Percentiles rank a stretch among this genome's conserved stretches.
Conservation (phyloP, 169 alveolate genomes). For the Plasmodium vinckei region DNA sequence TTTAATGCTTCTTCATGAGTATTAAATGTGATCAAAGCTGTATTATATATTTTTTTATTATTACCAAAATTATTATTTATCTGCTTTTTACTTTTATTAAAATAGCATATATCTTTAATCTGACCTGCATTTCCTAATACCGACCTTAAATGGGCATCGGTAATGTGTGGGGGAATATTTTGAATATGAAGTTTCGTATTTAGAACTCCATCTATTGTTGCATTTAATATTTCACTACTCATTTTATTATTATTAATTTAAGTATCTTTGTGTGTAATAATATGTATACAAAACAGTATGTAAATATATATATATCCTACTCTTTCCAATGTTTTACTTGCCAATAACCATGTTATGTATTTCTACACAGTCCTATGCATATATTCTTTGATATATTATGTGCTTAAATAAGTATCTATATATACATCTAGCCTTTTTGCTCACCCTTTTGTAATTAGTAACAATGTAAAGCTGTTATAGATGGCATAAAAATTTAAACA, state of each 20-base stretch:
- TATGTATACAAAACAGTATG: too few relatives aligned
- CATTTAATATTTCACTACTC: slow-evolving; percentile 48
- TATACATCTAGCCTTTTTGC: too few relatives aligned
- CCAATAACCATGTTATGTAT: too few relatives aligned
- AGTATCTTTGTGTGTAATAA: too few relatives aligned
- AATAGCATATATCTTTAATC: slow-evolving; percentile 62
- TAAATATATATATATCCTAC: too few relatives aligned
- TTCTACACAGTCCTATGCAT: too few relatives aligned
- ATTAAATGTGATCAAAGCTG: slow-evolving; percentile 53
- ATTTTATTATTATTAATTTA: background rate
- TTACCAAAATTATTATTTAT: slow-evolving; percentile 46
- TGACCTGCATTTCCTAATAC: slow-evolving; percentile 59
- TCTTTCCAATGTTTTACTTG: too few relatives aligned
- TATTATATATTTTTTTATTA: slow-evolving; percentile 33
- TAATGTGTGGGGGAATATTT: slow-evolving; percentile 61
- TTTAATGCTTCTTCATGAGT: slow-evolving; percentile 71
- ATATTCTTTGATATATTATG: too few relatives aligned
- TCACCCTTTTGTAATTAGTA: too few relatives aligned
- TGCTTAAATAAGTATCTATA: too few relatives aligned
- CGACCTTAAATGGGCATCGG: slow-evolving; percentile 56
- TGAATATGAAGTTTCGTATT: slow-evolving; percentile 48
- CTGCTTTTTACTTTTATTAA: slow-evolving; percentile 63
- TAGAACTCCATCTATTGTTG: slow-evolving; percentile 67
- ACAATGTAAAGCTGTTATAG: too few relatives aligned
- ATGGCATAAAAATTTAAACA: too few relatives aligned